Base-by-base conservation (phyloP, 305 asterid genomes). In the Fraxinus greggii region DNA sequence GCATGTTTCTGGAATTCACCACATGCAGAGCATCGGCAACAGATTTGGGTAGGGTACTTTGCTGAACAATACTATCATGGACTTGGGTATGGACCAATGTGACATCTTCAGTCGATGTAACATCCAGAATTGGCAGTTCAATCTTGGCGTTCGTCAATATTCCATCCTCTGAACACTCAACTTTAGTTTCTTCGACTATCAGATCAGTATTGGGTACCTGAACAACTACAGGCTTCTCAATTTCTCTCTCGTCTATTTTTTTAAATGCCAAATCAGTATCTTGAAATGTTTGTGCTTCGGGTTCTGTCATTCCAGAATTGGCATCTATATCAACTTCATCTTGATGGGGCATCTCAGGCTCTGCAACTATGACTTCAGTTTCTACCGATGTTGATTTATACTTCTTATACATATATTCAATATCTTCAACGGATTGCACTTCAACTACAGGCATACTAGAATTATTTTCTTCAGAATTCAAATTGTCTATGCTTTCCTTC, bases 241-340 rank as follows among this genome's bases (percentile, higher is more conserved):
- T 81, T 26, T 61, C 86, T 69, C 72, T 19, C 17, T 72, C 82
- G 63, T 69, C 56, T 48, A 56, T 79, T 80, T 86, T 76, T 82
- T 85, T 73, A 80, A 85, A 72, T 36, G 78, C 86, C 78, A 61
- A 67, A 70, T 82, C 84, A 8, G 83, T 81, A 75, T 84, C 90
- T 86, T 89, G 85, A 75, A 80, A 54, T 51, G 86, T 84, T 78
- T 56, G 83, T 84, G 87, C 90, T 88, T 92, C 93, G 35, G 81
- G 59, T 70, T 80, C 87, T 67, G 88, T 84, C 90, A 84, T 85
- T 36, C 38, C 73, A 51, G 79, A 42, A 78, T 76, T 48, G 67
- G 76, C 21, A 28, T 82, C 88, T 54, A 48, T 80, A 78, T 86
- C 80, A 81, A 42, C 84, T 38, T 61, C 83, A 76, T 77, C 78